These are phyloP conservation scores for Gynandropsis gynandra DNA, from an alignment of 345 rosid genomes.

Conservation along the genomic window DNA sequence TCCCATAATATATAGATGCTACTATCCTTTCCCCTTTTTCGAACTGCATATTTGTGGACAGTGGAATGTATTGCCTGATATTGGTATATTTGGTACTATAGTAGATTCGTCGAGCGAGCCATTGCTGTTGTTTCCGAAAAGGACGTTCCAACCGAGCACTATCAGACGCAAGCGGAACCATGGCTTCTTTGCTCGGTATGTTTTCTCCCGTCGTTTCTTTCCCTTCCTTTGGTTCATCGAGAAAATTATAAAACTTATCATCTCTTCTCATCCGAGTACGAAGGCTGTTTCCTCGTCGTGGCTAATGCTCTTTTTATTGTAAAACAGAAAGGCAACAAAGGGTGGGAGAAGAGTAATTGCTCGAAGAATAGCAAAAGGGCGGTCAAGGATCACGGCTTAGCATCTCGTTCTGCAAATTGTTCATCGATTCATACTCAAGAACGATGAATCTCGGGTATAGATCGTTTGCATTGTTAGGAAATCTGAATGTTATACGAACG, in stretches of 20 bases:
- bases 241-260: no score
- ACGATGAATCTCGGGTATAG: no score
- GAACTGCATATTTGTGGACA: background rate
- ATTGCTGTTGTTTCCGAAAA: constrained; percentile 61
- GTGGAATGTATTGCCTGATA: background rate
- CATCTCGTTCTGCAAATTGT: constrained; percentile 2
- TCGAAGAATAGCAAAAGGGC: constrained; percentile 93
- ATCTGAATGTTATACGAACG: no score
- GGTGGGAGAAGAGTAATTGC: constrained; percentile 97
- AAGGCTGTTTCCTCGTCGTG: background rate
- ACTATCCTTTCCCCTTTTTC: background rate
- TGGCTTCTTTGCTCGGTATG: constrained; percentile 88
- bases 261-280: background rate
- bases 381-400: constrained; percentile 81
- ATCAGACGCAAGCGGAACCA: constrained; percentile 80
- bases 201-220: constrained; percentile 10
- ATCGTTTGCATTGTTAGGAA: no score
- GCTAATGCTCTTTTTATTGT: no score
- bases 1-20: background rate
- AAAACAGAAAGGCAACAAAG: constrained; percentile 95
- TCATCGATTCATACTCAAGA: no score
- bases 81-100: constrained; percentile 26
- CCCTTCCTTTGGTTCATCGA: background rate
- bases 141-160: constrained; percentile 88
- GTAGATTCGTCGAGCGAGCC: constrained; percentile 68